Conservation (phyloP, 1,284 basidiomycete genomes). For the Inonotus hispidus region DNA sequence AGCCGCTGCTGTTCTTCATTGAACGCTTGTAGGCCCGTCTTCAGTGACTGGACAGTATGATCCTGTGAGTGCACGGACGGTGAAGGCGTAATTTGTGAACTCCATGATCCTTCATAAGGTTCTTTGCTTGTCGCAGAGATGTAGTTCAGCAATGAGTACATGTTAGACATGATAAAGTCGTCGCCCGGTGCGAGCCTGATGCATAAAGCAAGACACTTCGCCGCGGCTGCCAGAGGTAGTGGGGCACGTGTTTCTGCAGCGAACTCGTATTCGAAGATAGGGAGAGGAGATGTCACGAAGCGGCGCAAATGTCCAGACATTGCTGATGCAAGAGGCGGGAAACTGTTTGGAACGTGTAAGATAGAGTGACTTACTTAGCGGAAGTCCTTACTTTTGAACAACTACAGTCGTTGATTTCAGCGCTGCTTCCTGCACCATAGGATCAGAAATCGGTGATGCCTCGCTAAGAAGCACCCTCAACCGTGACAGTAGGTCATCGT, state of each 20-base stretch:
- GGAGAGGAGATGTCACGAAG: constrained; percentile 84
- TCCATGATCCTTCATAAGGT: constrained; percentile 46
- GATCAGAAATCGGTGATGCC: constrained; percentile 75
- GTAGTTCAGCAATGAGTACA: constrained; percentile 94
- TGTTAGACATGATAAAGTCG: constrained; percentile 89
- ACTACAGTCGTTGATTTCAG: constrained; percentile 75
- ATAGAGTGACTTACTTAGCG: background rate
- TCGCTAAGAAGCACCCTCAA: constrained; percentile 78
- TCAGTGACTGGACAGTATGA: constrained; percentile 47
- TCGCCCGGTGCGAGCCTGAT: constrained; percentile 87
- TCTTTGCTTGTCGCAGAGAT: constrained; percentile 79
- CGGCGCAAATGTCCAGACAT: constrained; percentile 82
- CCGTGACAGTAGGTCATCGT: constrained; percentile 64
- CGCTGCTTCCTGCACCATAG: constrained; percentile 80
- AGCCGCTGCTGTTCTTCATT: constrained; percentile 83
- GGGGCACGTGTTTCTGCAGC: constrained; percentile 67
- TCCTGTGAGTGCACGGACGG: constrained; percentile 42
- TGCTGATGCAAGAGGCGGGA: constrained; percentile 70
- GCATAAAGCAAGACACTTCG: constrained; percentile 86
- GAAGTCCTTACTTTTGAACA: constrained; percentile 65
- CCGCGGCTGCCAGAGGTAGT: constrained; percentile 77
- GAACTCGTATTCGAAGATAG: constrained; percentile 85
- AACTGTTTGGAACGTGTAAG: constrained; percentile 40
- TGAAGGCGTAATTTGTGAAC: constrained; percentile 36
- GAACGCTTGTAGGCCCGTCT: constrained; percentile 55